Evolutionary conservation across 2,329 filamentous ascomycete species (phyloP).

Genomic region (Coleophoma cylindrospora): DNA sequence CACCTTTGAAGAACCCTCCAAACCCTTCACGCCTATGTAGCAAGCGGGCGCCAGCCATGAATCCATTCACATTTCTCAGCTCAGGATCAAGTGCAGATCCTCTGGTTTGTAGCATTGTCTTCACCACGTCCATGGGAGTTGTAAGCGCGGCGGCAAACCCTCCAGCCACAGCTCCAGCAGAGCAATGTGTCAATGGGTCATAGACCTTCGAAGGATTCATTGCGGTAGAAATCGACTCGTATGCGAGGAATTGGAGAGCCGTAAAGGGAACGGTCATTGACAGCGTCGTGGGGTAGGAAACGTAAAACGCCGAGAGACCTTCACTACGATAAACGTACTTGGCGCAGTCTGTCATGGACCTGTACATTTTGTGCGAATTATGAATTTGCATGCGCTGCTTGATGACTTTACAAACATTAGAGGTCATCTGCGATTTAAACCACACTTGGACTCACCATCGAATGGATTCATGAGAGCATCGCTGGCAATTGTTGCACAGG

Average conservation of each 20-base stretch:
- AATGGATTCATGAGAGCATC: slow-evolving; percentile 99
- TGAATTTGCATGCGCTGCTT: slow-evolving; percentile 99
- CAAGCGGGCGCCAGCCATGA: slow-evolving; percentile 21
- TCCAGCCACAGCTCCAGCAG: slow-evolving; percentile 87
- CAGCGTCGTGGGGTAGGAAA: slow-evolving; percentile 95
- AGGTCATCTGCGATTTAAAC: background rate
- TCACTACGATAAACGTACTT: slow-evolving; percentile 82
- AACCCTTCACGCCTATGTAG: slow-evolving; percentile 71
- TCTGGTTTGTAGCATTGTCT: slow-evolving; percentile 92
- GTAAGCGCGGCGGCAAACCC: slow-evolving; percentile 91
- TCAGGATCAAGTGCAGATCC: slow-evolving; percentile 78
- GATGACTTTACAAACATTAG: slow-evolving; percentile 60
- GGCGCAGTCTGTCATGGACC: slow-evolving; percentile 81
- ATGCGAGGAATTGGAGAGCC: slow-evolving; percentile 93
- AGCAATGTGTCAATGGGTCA: slow-evolving; percentile 89
- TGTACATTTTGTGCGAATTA: slow-evolving; percentile 82
- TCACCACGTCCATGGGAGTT: slow-evolving; percentile 96
- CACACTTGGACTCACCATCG: slow-evolving; percentile 62
- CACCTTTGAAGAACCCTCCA: slow-evolving; percentile 86
- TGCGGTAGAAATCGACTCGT: slow-evolving; percentile 90
- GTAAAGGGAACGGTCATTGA: slow-evolving; percentile 99
- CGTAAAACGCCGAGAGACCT: slow-evolving; percentile 88
- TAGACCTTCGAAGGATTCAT: slow-evolving; percentile 86
- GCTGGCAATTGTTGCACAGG: slow-evolving; percentile 91
- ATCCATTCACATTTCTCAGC: slow-evolving; percentile 33